Percentiles rank a stretch among this genome's conserved stretches.
Conservation (phyloP, 768 basidiomycete genomes). For the Saitozyma podzolica region DNA sequence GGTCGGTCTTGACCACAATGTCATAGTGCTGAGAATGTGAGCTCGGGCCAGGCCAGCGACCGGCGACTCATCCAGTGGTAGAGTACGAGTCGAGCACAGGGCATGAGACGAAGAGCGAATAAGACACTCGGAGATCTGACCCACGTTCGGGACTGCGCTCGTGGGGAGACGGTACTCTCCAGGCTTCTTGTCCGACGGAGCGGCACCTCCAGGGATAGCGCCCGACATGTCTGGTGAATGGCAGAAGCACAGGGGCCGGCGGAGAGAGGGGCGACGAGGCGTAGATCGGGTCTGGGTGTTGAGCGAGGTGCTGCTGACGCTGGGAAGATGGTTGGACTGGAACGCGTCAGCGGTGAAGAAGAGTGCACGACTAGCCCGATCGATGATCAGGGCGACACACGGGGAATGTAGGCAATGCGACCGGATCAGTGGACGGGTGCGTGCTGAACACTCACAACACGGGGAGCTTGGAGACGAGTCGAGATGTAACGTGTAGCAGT, state of each 20-base stretch:
- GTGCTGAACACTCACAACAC: too few relatives aligned
- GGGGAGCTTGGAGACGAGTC: too few relatives aligned
- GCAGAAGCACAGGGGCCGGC: conserved; percentile 11
- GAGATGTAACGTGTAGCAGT: too few relatives aligned
- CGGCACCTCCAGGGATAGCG: conserved; percentile 8
- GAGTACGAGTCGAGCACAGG: background rate
- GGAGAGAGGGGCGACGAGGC: background rate
- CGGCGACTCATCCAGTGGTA: background rate
- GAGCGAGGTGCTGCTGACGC: too few relatives aligned
- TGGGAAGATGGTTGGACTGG: too few relatives aligned
- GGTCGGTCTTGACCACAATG: conserved; percentile 60
- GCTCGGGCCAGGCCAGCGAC: background rate
- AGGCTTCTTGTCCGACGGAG: conserved; percentile 6
- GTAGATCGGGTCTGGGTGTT: too few relatives aligned
- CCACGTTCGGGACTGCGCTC: conserved; percentile 21
- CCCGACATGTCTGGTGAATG: conserved; percentile 9
- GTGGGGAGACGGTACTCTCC: conserved; percentile 29
- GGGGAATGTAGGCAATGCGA: too few relatives aligned
- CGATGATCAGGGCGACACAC: too few relatives aligned
- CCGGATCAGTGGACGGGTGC: too few relatives aligned
- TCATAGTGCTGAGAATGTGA: conserved; percentile 46
- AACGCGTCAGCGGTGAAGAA: too few relatives aligned
- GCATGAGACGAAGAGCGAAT: background rate
- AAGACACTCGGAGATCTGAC: background rate
- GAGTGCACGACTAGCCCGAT: too few relatives aligned